Percentiles rank a stretch among this genome's conserved stretches.
Evolutionary conservation across 2,329 filamentous ascomycete species (phyloP).

Genomic region (Acrocalymma vagum): DNA sequence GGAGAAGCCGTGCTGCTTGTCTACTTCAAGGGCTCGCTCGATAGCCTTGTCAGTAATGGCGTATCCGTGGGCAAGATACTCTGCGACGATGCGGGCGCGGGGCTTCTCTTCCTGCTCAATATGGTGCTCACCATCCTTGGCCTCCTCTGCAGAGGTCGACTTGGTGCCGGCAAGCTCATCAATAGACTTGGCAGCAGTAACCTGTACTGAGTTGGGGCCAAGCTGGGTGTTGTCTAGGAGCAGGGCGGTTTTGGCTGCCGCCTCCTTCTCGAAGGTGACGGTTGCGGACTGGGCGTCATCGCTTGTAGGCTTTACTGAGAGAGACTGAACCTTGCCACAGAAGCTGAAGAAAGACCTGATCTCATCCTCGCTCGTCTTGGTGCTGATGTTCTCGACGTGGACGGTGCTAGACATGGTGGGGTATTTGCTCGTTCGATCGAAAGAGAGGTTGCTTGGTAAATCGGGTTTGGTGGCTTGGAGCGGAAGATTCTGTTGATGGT

Average conservation of each 20-base stretch:
- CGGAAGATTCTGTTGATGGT: background rate
- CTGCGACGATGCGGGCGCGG: slow-evolving; percentile 88
- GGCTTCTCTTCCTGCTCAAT: slow-evolving; percentile 98
- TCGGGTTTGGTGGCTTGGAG: background rate
- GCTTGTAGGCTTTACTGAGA: slow-evolving; percentile 74
- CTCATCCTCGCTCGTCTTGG: slow-evolving; percentile 85
- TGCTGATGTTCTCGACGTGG: slow-evolving; percentile 87
- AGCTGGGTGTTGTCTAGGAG: slow-evolving; percentile 97
- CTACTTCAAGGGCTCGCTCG: slow-evolving; percentile 84
- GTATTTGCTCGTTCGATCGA: slow-evolving; percentile 7
- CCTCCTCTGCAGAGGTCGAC: slow-evolving; percentile 60
- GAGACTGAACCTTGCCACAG: slow-evolving; percentile 86
- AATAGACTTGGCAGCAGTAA: slow-evolving; percentile 74
- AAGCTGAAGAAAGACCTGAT: slow-evolving; percentile 98
- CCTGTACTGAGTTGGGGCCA: slow-evolving; percentile 77
- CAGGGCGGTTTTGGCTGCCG: slow-evolving; percentile 94
- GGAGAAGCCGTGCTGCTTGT: slow-evolving; percentile 88
- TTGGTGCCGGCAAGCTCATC: slow-evolving; percentile 70
- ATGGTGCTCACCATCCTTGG: slow-evolving; percentile 66
- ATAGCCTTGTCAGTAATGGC: slow-evolving; percentile 79
- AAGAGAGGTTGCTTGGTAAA: slow-evolving; percentile 4
- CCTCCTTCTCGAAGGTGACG: slow-evolving; percentile 97
- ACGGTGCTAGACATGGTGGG: slow-evolving; percentile 70
- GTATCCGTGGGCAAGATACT: slow-evolving; percentile 97
- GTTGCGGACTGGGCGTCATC: slow-evolving; percentile 81